Conservation (phyloP, 176 grass and related monocot genomes). For the Carex littledalei region DNA sequence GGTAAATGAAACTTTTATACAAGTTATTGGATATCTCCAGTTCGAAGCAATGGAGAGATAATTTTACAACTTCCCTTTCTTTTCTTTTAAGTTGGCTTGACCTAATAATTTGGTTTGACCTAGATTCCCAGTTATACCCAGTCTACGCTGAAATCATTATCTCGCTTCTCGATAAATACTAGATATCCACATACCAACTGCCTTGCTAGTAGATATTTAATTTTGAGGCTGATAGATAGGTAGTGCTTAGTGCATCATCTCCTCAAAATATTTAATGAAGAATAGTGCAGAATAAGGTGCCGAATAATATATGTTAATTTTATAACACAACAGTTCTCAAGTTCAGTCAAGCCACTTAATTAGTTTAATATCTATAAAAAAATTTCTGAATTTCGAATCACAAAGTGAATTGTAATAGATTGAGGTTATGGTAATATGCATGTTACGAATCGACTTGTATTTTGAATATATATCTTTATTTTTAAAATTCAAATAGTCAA, state of each 20-base stretch:
- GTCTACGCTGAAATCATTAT: not conserved
- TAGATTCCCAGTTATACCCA: not conserved
- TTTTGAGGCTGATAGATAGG: not conserved
- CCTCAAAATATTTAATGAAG: not conserved
- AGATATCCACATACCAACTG: not conserved
- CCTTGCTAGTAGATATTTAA: not conserved
- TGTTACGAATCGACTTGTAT: no score
- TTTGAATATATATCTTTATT: not conserved
- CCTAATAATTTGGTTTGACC: slow-evolving; percentile 8
- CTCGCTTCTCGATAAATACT: not conserved
- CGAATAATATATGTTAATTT: not conserved
- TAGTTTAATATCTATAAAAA: no score
- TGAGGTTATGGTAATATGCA: no score
- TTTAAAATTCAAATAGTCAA: no score
- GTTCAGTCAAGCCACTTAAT: not conserved
- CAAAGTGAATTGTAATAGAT: no score
- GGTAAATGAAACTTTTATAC: no score
- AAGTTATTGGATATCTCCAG: not conserved
- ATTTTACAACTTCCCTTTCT: not conserved
- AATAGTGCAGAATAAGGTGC: not conserved
- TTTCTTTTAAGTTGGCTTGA: not conserved
- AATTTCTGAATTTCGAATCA: no score
- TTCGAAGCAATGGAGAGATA: not conserved
- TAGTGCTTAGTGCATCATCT: not conserved
- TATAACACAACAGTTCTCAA: not conserved